Percentiles rank a stretch among this genome's conserved stretches.
Evolutionary conservation across 768 basidiomycete genomes (phyloP).

Genomic region (Lyophyllum shimeji): DNA sequence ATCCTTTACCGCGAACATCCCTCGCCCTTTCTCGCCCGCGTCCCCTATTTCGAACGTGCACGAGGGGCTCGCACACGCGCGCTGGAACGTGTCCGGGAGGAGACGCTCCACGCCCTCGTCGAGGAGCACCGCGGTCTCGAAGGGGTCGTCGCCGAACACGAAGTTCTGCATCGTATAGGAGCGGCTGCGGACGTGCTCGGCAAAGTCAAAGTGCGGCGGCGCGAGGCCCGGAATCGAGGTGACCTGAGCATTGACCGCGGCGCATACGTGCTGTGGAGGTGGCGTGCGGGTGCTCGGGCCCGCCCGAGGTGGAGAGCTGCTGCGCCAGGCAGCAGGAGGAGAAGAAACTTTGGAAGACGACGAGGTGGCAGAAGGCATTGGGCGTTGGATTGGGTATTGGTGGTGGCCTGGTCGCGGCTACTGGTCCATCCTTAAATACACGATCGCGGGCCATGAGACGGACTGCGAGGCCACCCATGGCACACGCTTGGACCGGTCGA

Average conservation of each 20-base stretch:
- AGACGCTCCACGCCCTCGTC: conserved; percentile 28
- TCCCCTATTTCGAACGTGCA: conserved; percentile 21
- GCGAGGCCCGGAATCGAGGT: conserved; percentile 20
- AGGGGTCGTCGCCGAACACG: conserved; percentile 17
- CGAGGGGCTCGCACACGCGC: conserved; percentile 1
- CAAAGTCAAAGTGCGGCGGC: conserved; percentile 26
- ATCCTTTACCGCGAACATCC: conserved; percentile 34
- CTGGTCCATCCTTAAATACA: conserved; percentile 10
- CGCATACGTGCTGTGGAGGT: conserved; percentile 18
- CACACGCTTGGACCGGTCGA: not conserved
- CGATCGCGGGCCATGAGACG: conserved; percentile 6
- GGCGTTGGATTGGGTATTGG: not conserved
- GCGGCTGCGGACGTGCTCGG: conserved; percentile 23
- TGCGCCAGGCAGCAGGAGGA: conserved; percentile 15
- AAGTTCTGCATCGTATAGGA: conserved; percentile 24
- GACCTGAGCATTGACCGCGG: conserved; percentile 20
- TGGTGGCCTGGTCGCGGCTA: conserved; percentile 2
- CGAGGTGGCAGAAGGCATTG: conserved; percentile 10
- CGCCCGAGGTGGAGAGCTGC: not conserved
- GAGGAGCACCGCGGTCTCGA: conserved; percentile 26
- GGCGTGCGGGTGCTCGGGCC: not conserved
- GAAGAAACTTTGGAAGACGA: not conserved
- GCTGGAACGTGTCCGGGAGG: conserved; percentile 20
- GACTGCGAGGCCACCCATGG: conserved; percentile 4
- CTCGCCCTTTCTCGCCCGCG: conserved; percentile 33